These are phyloP conservation scores for Reticulascus tulasneorum DNA, from an alignment of 2,329 filamentous ascomycete genomes.

Conservation along the genomic window DNA sequence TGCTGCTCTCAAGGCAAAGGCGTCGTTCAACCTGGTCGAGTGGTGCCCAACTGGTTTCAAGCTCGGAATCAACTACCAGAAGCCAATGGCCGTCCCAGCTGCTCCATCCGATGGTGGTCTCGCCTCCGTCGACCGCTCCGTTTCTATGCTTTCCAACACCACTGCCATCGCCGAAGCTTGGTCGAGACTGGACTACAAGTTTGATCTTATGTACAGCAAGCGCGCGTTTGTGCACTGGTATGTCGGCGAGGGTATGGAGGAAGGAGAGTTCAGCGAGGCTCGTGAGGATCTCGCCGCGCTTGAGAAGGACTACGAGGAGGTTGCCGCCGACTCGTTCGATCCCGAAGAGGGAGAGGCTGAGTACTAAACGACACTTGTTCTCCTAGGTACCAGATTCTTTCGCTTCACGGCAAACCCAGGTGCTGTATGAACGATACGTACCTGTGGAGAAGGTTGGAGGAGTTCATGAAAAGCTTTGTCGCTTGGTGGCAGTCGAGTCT, in stretches of 20 bases:
- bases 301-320: slow-evolving; percentile 85
- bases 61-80: slow-evolving; percentile 72
- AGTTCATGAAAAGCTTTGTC: slow-evolving; percentile 12
- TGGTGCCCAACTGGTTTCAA: slow-evolving; percentile 76
- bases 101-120: slow-evolving; percentile 53
- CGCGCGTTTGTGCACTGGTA: slow-evolving; percentile 76
- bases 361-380: slow-evolving; percentile 58
- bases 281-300: slow-evolving; percentile 81
- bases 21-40: slow-evolving; percentile 70
- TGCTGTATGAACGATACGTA: slow-evolving; percentile 8
- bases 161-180: slow-evolving; percentile 71
- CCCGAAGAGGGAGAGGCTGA: slow-evolving; percentile 65
- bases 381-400: slow-evolving; percentile 4
- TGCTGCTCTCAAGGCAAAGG: slow-evolving; percentile 64
- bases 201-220: slow-evolving; percentile 77
- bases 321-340: slow-evolving; percentile 67
- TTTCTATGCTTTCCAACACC: slow-evolving; percentile 72
- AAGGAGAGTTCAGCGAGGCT: slow-evolving; percentile 84
- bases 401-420: slow-evolving; percentile 1
- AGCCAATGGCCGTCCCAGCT: slow-evolving; percentile 55
- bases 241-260: slow-evolving; percentile 88
- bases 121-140: slow-evolving; percentile 58
- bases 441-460: slow-evolving; percentile 5
- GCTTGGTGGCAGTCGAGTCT: slow-evolving; percentile 12
- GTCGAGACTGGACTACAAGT: slow-evolving; percentile 70